Conservation (phyloP, 1,139 yeast species). For the Protomyces inouyei region DNA sequence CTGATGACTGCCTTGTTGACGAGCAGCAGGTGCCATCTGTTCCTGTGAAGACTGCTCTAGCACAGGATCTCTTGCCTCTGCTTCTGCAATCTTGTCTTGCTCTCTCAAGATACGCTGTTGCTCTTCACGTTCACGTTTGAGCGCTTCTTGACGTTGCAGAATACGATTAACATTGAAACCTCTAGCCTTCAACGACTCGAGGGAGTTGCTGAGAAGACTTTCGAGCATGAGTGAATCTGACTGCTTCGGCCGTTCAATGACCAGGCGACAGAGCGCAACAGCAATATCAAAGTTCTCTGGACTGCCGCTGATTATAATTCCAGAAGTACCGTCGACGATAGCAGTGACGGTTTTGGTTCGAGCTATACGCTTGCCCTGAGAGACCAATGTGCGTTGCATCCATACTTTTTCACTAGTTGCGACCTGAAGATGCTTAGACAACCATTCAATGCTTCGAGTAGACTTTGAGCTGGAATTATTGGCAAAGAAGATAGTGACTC, state of each 20-base stretch:
- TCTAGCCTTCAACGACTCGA: constrained; percentile 39
- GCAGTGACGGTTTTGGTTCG: constrained; percentile 29
- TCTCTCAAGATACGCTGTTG: constrained; percentile 1
- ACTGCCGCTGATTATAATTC: constrained; percentile 30
- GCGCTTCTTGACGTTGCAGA: constrained; percentile 35
- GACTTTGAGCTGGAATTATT: constrained; percentile 26
- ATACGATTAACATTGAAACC: constrained; percentile 43
- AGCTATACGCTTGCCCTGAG: constrained; percentile 21
- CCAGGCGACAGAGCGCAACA: constrained; percentile 38
- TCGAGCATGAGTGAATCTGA: constrained; percentile 43
- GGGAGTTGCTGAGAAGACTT: constrained; percentile 39
- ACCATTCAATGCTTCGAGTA: constrained; percentile 1
- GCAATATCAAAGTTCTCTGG: constrained; percentile 44
- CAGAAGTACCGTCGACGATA: constrained; percentile 18
- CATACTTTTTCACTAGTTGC: constrained; percentile 9
- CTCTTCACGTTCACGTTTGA: constrained; percentile 28
- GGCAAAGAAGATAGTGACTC: constrained; percentile 39
- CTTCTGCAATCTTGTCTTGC: neutral
- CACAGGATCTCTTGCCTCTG: neutral
- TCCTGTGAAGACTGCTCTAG: neutral
- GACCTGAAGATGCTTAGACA: constrained; percentile 9
- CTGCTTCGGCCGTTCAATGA: constrained; percentile 40
- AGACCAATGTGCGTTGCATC: constrained; percentile 23
- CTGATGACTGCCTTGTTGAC: neutral
- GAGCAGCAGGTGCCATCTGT: neutral